phyloP scores from a whole-genome alignment of 495 filamentous ascomycete genomes.

The Margaritispora aquatica region DNA sequence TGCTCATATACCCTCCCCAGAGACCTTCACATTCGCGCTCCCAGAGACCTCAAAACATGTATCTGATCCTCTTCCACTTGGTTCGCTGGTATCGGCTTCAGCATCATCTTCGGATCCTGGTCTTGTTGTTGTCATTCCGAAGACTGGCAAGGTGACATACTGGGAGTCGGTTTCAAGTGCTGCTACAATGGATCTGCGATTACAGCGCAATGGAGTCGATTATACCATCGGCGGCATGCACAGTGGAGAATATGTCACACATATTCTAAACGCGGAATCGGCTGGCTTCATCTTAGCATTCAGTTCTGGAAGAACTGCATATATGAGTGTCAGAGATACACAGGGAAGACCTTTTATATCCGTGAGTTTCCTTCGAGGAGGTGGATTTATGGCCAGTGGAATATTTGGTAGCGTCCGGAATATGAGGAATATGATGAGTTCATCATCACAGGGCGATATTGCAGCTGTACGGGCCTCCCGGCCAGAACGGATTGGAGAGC shows the following conservation, averaged over 20 bases:
- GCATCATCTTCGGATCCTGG: constrained; percentile 71
- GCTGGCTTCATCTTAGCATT: constrained; percentile 80
- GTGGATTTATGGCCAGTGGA: constrained; percentile 42
- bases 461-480: constrained; percentile 66
- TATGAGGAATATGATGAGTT: constrained; percentile 58
- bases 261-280: constrained; percentile 71
- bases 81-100: constrained; percentile 67
- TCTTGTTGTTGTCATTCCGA: constrained; percentile 75
- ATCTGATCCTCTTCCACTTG: constrained; percentile 67
- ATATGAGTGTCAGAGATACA: constrained; percentile 73
- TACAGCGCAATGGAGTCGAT: constrained; percentile 72
- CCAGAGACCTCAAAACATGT: constrained; percentile 61
- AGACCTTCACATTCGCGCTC: constrained; percentile 69
- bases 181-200: constrained; percentile 65
- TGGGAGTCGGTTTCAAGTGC: constrained; percentile 92
- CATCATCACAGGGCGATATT: constrained; percentile 64
- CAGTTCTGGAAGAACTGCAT: constrained; percentile 77
- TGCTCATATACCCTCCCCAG: constrained; percentile 52
- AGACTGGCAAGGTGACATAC: constrained; percentile 77
- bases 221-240: constrained; percentile 63
- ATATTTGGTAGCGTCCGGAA: constrained; percentile 73
- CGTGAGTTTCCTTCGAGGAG: constrained; percentile 60
- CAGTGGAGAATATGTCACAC: constrained; percentile 68
- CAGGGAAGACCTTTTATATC: constrained; percentile 79
- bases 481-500: constrained; percentile 69